A percentile compares a stretch with the other conserved stretches of the same genome.
Evolutionary conservation across 441 rosid species (phyloP).

Genomic region (Manihot esculenta): DNA sequence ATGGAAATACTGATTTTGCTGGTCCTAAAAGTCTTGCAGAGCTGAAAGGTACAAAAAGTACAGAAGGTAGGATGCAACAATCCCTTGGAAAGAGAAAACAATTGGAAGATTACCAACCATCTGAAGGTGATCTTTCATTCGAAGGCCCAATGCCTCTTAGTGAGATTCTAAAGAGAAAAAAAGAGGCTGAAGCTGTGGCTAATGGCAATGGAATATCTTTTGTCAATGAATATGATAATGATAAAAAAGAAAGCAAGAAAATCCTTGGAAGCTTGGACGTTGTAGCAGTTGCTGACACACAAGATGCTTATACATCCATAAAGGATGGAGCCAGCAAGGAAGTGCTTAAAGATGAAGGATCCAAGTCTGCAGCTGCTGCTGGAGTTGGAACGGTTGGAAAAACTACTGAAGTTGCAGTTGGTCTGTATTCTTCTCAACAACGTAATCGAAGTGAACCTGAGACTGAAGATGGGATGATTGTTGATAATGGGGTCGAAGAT

Average conservation of each 20-base stretch:
- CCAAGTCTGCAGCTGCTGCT: conserved; percentile 26
- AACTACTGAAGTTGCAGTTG: no score
- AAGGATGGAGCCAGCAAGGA: conserved; percentile 26
- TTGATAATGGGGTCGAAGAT: conserved; percentile 49
- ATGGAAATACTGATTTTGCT: conserved; percentile 33
- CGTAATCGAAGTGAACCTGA: conserved; percentile 31
- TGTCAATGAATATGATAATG: conserved; percentile 18
- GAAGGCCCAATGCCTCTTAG: conserved; percentile 86
- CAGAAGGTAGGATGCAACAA: conserved; percentile 37
- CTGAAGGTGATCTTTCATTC: conserved; percentile 53
- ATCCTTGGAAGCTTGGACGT: conserved; percentile 15
- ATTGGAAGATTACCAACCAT: conserved; percentile 44
- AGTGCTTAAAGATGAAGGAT: conserved; percentile 25
- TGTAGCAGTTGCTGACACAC: background rate
- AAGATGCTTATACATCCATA: conserved; percentile 15
- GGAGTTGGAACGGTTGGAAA: conserved; percentile 26
- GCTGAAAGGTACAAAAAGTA: conserved; percentile 44
- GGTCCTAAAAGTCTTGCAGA: conserved; percentile 68
- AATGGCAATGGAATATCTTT: conserved; percentile 34
- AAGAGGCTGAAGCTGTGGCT: conserved; percentile 48
- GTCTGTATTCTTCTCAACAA: conserved; percentile 32
- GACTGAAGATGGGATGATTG: conserved; percentile 42
- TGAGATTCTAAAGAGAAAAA: conserved; percentile 83
- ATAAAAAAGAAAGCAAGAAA: conserved; percentile 33
- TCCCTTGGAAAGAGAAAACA: conserved; percentile 58